Percentiles rank a stretch among this genome's conserved stretches.
These are phyloP conservation scores for Claviceps spartinae DNA, from an alignment of 2,329 filamentous ascomycete species.

Conservation along the genomic window DNA sequence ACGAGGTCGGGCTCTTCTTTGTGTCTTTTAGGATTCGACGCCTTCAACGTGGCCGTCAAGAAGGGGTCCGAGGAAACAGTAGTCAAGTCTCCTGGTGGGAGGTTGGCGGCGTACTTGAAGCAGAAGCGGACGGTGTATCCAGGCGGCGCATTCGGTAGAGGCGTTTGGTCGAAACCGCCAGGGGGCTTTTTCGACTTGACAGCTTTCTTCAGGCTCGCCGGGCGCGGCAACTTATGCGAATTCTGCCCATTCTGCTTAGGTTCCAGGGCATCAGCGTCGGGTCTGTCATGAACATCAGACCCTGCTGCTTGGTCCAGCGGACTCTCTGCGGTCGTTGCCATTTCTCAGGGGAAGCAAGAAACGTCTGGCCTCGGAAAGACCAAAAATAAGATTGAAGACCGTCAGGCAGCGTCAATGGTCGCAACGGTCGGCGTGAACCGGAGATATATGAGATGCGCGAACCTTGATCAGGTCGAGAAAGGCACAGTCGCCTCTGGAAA, in stretches of 20 bases:
- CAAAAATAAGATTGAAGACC: background rate
- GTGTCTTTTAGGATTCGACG: constrained; percentile 58
- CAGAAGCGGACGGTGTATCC: constrained; percentile 79
- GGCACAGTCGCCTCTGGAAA: too few relatives aligned
- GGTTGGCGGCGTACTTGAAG: constrained; percentile 66
- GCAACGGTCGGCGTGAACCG: too few relatives aligned
- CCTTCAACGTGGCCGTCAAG: constrained; percentile 60
- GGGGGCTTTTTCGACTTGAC: constrained; percentile 34
- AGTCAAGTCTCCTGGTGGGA: constrained; percentile 70
- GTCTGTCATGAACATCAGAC: background rate
- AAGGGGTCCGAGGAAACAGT: constrained; percentile 74
- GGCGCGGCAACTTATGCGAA: background rate
- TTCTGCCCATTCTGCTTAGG: background rate
- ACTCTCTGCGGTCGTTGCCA: constrained; percentile 1
- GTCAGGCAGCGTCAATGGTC: background rate
- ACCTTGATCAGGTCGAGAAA: too few relatives aligned
- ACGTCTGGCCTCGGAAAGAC: background rate
- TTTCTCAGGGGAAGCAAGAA: background rate
- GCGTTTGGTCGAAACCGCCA: constrained; percentile 70
- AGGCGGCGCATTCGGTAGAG: constrained; percentile 57
- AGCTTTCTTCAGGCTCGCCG: constrained; percentile 12
- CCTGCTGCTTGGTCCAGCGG: background rate
- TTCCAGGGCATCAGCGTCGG: background rate
- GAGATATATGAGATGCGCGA: too few relatives aligned
- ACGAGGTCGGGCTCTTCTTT: constrained; percentile 70